Percentiles rank a stretch among this genome's conserved stretches.
These are phyloP conservation scores for Collybia mongolica DNA, from an alignment of 768 basidiomycete genomes.

Conservation along the genomic window DNA sequence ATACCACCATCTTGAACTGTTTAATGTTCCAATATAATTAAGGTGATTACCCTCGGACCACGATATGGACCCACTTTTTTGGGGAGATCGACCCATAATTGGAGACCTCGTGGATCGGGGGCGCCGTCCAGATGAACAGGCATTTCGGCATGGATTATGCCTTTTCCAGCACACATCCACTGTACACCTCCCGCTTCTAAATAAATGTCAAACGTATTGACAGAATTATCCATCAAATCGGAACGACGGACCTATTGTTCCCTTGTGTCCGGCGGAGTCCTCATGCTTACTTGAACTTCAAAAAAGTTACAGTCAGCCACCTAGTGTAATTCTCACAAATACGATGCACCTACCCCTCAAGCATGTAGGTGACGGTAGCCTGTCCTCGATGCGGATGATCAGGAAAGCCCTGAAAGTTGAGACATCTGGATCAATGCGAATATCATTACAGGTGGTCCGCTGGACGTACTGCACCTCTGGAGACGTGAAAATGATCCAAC, in stretches of 20 bases:
- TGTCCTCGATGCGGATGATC: slow-evolving; percentile 95
- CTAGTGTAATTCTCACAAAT: not conserved
- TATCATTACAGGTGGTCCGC: not conserved
- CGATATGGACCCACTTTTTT: slow-evolving; percentile 44
- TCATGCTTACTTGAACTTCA: slow-evolving; percentile 75
- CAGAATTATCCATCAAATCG: not conserved
- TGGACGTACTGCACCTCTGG: slow-evolving; percentile 60
- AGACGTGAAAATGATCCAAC: slow-evolving; percentile 80
- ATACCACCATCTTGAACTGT: slow-evolving; percentile 75
- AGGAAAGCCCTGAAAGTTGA: slow-evolving; percentile 67
- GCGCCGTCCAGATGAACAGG: slow-evolving; percentile 67
- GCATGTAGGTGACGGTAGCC: slow-evolving; percentile 86
- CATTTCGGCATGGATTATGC: slow-evolving; percentile 88
- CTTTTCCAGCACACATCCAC: slow-evolving; percentile 89
- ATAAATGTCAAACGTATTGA: not conserved
- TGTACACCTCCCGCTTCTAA: slow-evolving; percentile 81
- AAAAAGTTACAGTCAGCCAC: not conserved
- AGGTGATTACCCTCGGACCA: slow-evolving; percentile 2
- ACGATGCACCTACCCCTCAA: slow-evolving; percentile 57
- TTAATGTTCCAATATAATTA: slow-evolving; percentile 5
- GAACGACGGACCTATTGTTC: slow-evolving; percentile 49
- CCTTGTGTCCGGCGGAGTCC: slow-evolving; percentile 86
- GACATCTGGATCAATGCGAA: not conserved
- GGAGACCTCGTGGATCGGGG: slow-evolving; percentile 79
- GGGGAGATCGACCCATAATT: slow-evolving; percentile 85